phyloP scores from a whole-genome alignment of 306 rosid genomes.

The Prinsepia uniflora region DNA sequence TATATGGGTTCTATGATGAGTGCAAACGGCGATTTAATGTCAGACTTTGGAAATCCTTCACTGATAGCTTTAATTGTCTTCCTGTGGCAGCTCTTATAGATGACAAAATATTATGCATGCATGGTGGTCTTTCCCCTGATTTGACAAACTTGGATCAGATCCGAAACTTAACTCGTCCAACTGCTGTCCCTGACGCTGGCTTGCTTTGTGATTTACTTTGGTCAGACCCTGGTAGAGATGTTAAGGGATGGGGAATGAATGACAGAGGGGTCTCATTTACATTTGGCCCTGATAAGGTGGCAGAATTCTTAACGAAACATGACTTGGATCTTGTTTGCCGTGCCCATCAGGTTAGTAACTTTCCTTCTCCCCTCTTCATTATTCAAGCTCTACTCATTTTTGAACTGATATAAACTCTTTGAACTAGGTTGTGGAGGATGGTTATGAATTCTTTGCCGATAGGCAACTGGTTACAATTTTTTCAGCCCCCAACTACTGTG shows the following conservation, averaged over 20 bases:
- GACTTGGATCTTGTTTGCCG: conserved; percentile 92
- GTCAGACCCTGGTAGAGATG: conserved; percentile 90
- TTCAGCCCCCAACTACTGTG: conserved; percentile 89
- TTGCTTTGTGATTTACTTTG: conserved; percentile 94
- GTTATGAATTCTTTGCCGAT: conserved; percentile 87
- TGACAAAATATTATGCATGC: conserved; percentile 93
- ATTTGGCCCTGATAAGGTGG: conserved; percentile 86
- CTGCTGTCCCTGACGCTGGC: conserved; percentile 77
- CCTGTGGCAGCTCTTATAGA: conserved; percentile 92
- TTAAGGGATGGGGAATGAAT: conserved; percentile 97
- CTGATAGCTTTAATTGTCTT: conserved; percentile 80
- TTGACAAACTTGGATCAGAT: conserved; percentile 70
- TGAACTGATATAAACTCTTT: conserved; percentile 28
- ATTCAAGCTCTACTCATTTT: conserved; percentile 8
- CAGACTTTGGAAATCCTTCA: conserved; percentile 91
- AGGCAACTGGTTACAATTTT: conserved; percentile 85
- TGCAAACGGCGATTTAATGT: conserved; percentile 91
- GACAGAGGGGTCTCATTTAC: conserved; percentile 93
- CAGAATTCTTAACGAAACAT: conserved; percentile 67
- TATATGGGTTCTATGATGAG: conserved; percentile 91
- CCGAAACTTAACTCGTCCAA: conserved; percentile 69
- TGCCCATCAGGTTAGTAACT: conserved; percentile 73
- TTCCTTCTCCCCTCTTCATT: not conserved
- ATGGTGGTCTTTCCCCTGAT: conserved; percentile 96
- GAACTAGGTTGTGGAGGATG: conserved; percentile 86